Base-by-base conservation (phyloP, 495 filamentous ascomycete species). In the Neurospora sp. region DNA sequence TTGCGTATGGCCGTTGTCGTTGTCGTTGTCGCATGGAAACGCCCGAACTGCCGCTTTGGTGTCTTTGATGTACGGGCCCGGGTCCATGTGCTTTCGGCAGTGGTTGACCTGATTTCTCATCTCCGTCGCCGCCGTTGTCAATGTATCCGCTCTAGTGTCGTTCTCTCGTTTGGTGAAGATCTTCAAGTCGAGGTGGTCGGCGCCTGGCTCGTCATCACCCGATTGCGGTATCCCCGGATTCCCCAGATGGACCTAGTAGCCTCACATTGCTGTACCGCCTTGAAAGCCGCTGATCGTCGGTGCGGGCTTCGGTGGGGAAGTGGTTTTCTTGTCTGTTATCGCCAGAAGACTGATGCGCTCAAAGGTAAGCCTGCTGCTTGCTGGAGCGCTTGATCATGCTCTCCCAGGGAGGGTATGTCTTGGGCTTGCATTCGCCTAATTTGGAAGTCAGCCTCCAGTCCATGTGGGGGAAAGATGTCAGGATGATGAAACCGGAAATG, bases 351-450 rank as follows among this genome's bases (percentile, higher is more conserved):
- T 16, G 54, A 37, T 66, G 54, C 27, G 54, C 27, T 66, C 27
- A 66, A 66, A 62, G 23, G 73, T 75, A 79, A 72, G 73, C 76
- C n/a, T 70, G 72, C 71, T 79, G 77, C 77, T 80, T 76, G 73
- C 39, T 81, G 75, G 78, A 72, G 76, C 79, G 81, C 76, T 79
- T 81, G 76, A 82, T 82, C 72, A 82, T 79, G 79, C 80, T 79
- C 76, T 82, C 81, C 81, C 81, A 82, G 1, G 78, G 71, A 27
- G 79, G 77, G 42, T 76, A 76, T 70, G 72, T 73, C 76, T 81
- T 81, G 3, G 79, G 79, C 73, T 79, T 81, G 79, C 81, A 82
- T 74, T 82, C 81, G 73, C 81, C 79, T 81, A 73, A 73, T 41
- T n/a, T 18, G 16, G 0, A 59, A 48, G 74, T 79, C 48, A 80